Evolutionary conservation across 2,329 filamentous ascomycete species (phyloP).

Genomic region (Alternaria alternata): DNA sequence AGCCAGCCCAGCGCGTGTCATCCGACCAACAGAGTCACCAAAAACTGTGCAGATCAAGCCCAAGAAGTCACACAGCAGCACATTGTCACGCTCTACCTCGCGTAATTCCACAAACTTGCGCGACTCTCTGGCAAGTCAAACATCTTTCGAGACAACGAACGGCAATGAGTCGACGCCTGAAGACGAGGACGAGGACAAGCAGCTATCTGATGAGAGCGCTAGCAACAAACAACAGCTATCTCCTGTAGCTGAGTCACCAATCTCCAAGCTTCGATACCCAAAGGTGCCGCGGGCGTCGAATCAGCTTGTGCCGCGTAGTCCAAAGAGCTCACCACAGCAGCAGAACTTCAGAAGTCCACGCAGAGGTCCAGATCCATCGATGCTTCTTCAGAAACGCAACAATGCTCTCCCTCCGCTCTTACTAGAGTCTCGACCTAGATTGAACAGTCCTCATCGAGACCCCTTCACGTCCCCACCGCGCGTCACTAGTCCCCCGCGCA

Average conservation of each 20-base stretch:
- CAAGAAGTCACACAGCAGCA: slow-evolving; percentile 40
- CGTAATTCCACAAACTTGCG: slow-evolving; percentile 41
- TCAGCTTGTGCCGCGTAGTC: slow-evolving; percentile 54
- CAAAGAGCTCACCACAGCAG: slow-evolving; percentile 21
- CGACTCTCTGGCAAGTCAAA: slow-evolving; percentile 50
- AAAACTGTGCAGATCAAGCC: slow-evolving; percentile 30
- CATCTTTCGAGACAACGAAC: slow-evolving; percentile 58
- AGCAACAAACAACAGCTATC: slow-evolving; percentile 42
- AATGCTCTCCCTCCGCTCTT: slow-evolving; percentile 36
- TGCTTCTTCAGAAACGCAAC: slow-evolving; percentile 24
- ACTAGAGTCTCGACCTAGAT: slow-evolving; percentile 42
- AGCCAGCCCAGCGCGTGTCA: slow-evolving; percentile 21
- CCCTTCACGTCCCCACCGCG: slow-evolving; percentile 33
- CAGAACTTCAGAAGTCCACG: slow-evolving; percentile 20
- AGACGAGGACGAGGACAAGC: slow-evolving; percentile 52
- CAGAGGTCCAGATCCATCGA: slow-evolving; percentile 14
- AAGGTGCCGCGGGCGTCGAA: slow-evolving; percentile 59
- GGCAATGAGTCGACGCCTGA: slow-evolving; percentile 58
- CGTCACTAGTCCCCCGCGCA: slow-evolving; percentile 30
- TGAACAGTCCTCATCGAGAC: slow-evolving; percentile 25
- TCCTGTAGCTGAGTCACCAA: slow-evolving; percentile 55
- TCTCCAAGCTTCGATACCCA: slow-evolving; percentile 56
- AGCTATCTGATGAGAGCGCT: slow-evolving; percentile 30
- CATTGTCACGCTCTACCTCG: slow-evolving; percentile 36
- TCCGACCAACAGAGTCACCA: slow-evolving; percentile 28